A percentile compares a stretch with the other conserved stretches of the same genome.
Evolutionary conservation across 495 filamentous ascomycete genomes (phyloP).

Genomic region (Alectoria sarmentosa): DNA sequence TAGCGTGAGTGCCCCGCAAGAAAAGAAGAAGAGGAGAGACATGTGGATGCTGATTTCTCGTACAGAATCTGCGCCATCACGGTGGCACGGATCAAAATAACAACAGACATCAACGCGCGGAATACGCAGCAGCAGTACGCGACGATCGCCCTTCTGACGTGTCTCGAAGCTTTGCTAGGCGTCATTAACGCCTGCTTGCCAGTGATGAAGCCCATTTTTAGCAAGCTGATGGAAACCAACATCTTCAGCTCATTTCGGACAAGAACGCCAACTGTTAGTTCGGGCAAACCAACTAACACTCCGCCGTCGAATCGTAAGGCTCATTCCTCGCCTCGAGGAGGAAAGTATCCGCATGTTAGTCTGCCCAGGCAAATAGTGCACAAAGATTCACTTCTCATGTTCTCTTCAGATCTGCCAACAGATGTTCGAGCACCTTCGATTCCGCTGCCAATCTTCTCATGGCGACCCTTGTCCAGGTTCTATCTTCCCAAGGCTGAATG

Average conservation of each 20-base stretch:
- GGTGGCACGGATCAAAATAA: constrained; percentile 13
- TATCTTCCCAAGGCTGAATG: neutral
- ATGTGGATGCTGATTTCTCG: neutral
- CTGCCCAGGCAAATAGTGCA: neutral
- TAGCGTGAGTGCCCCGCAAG: constrained; percentile 11
- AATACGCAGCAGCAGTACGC: constrained; percentile 17
- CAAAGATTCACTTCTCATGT: neutral
- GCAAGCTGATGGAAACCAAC: neutral
- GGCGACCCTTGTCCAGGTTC: neutral
- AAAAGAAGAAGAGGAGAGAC: neutral
- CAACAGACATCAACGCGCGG: constrained; percentile 7
- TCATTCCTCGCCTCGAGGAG: neutral
- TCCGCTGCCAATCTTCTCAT: neutral
- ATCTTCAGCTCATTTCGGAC: neutral
- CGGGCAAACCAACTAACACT: neutral
- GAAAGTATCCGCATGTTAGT: neutral
- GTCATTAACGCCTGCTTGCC: constrained; percentile 21
- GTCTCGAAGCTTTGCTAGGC: constrained; percentile 20
- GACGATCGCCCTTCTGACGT: constrained; percentile 14
- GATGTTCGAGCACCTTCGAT: neutral
- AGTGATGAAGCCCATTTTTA: constrained; percentile 21
- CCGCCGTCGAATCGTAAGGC: neutral
- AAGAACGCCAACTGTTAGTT: neutral
- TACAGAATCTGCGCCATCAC: constrained; percentile 23
- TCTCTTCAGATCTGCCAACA: neutral